Evolutionary conservation across 805 yeast genomes (phyloP).

Genomic region (Middelhovenomyces tepae): DNA sequence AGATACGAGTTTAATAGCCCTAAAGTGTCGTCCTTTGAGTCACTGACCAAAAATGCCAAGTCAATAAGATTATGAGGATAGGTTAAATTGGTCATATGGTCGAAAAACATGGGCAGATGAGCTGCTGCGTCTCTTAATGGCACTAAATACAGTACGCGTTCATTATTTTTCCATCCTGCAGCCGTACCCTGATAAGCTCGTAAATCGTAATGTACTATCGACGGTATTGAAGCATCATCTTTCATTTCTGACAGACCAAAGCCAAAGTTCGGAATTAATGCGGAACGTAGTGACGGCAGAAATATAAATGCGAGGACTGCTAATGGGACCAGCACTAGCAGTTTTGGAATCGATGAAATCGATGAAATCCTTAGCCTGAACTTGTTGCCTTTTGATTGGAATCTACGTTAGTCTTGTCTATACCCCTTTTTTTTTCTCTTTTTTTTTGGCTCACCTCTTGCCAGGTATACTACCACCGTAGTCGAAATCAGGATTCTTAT

Average conservation of each 20-base stretch:
- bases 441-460: too few species aligned
- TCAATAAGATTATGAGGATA: constrained; percentile 86
- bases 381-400: too few species aligned
- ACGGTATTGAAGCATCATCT: constrained; percentile 21
- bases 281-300: too few species aligned
- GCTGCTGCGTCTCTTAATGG: constrained; percentile 89
- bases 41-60: constrained; percentile 77
- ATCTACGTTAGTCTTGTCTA: too few species aligned
- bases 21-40: constrained; percentile 83
- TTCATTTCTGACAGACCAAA: constrained; percentile 6
- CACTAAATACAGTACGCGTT: constrained; percentile 74
- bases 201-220: constrained; percentile 67
- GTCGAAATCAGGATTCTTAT: constrained; percentile 18
- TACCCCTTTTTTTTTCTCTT: too few species aligned
- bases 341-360: too few species aligned
- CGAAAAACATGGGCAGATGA: constrained; percentile 83
- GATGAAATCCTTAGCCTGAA: too few species aligned
- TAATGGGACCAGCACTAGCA: too few species aligned
- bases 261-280: background rate
- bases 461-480: constrained; percentile 14
- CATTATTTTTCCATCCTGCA: constrained; percentile 72
- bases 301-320: too few species aligned
- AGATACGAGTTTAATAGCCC: constrained; percentile 51
- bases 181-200: constrained; percentile 53
- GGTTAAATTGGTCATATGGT: constrained; percentile 67